Conservation (phyloP, 352 stramenopile species). For the Phytophthora pluvialis region DNA sequence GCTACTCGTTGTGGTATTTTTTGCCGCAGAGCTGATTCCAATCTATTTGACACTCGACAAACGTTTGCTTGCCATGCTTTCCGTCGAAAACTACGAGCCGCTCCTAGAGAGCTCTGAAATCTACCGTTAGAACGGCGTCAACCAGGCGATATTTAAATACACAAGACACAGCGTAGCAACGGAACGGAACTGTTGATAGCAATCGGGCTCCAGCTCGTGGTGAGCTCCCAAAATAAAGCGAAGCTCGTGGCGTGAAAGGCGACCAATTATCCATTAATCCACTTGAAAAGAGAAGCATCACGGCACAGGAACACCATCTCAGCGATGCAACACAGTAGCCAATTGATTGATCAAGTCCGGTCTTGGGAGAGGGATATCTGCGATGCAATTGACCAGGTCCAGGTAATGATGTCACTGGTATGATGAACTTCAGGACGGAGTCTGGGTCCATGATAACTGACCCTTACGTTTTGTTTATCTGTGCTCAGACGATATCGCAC, state of each 20-base stretch:
- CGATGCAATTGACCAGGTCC: constrained; percentile 26
- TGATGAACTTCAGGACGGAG: neutral
- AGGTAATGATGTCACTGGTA: constrained; percentile 11
- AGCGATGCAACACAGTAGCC: constrained; percentile 7
- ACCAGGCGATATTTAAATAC: constrained; percentile 26
- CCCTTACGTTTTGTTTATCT: neutral
- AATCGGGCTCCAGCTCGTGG: neutral
- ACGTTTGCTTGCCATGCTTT: constrained; percentile 78
- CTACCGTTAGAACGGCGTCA: constrained; percentile 41
- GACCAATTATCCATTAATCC: neutral
- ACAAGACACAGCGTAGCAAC: neutral
- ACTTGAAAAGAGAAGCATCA: constrained; percentile 1
- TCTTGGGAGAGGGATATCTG: constrained; percentile 20
- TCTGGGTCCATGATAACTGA: neutral
- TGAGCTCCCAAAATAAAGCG: constrained; percentile 32
- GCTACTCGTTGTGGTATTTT: constrained; percentile 83
- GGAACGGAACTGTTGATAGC: constrained; percentile 4
- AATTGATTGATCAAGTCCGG: constrained; percentile 11
- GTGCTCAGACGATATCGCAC: constrained; percentile 16
- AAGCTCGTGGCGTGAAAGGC: constrained; percentile 6
- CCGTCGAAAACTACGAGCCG: constrained; percentile 81
- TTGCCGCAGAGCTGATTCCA: constrained; percentile 75
- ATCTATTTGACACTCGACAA: constrained; percentile 85
- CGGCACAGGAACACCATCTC: neutral
- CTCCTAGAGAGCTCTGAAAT: constrained; percentile 68